phyloP scores from a whole-genome alignment of 768 basidiomycete species.

The Boletus tomentosulus region DNA sequence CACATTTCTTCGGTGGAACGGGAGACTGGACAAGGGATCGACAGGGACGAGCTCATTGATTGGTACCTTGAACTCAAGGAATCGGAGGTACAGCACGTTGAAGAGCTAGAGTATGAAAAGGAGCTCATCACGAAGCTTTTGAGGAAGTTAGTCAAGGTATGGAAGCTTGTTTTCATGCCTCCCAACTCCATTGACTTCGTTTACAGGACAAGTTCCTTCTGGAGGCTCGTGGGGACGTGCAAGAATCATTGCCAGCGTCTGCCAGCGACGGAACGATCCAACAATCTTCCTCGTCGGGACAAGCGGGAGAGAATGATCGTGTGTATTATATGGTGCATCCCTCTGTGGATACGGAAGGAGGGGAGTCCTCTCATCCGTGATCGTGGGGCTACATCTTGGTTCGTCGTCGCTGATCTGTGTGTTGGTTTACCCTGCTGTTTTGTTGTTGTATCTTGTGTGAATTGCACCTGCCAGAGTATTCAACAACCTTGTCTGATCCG shows the following conservation, averaged over 20 bases:
- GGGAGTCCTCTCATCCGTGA: slow-evolving; percentile 34
- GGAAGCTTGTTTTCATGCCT: background rate
- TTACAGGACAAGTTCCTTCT: slow-evolving; percentile 79
- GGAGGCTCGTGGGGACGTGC: slow-evolving; percentile 77
- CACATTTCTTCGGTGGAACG: slow-evolving; percentile 76
- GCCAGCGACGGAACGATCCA: slow-evolving; percentile 50
- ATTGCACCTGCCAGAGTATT: background rate
- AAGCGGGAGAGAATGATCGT: slow-evolving; percentile 56
- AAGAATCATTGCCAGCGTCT: slow-evolving; percentile 67
- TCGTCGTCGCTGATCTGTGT: slow-evolving; percentile 5
- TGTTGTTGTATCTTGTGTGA: slow-evolving; percentile 8
- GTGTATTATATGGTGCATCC: slow-evolving; percentile 92
- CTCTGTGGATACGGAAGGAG: slow-evolving; percentile 67
- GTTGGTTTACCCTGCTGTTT: slow-evolving; percentile 3
- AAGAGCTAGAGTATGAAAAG: slow-evolving; percentile 86
- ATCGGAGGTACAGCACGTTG: slow-evolving; percentile 73
- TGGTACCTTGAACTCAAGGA: slow-evolving; percentile 96
- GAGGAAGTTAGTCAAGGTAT: slow-evolving; percentile 85
- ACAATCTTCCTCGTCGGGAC: slow-evolving; percentile 47
- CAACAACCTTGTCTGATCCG: background rate
- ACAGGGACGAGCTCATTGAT: slow-evolving; percentile 89
- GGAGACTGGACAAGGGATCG: slow-evolving; percentile 70
- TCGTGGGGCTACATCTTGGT: background rate
- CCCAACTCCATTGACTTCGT: background rate
- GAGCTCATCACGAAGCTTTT: slow-evolving; percentile 89